Percentiles rank a stretch among this genome's conserved stretches.
Evolutionary conservation across 495 filamentous ascomycete species (phyloP).

Genomic region (Neurospora sp.): DNA sequence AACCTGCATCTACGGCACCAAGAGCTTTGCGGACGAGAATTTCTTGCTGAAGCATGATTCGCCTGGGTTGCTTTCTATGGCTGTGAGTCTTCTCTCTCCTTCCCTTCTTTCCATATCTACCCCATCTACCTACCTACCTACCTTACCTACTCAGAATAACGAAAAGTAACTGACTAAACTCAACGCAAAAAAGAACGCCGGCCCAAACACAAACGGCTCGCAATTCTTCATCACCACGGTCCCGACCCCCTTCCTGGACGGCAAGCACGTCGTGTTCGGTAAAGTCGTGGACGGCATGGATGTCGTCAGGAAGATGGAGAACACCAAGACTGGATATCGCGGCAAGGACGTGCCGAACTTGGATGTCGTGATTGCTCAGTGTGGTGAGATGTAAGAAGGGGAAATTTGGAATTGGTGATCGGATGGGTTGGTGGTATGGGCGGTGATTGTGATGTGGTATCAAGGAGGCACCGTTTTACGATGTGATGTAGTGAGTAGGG

Average conservation of each 20-base stretch:
- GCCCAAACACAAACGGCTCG: slow-evolving; percentile 86
- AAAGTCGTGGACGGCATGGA: slow-evolving; percentile 86
- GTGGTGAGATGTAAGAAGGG: slow-evolving; percentile 68
- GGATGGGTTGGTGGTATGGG: not conserved
- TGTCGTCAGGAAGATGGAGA: slow-evolving; percentile 77
- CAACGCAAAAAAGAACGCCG: slow-evolving; percentile 56
- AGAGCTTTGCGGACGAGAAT: slow-evolving; percentile 85
- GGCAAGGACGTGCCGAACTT: slow-evolving; percentile 71
- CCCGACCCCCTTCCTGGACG: slow-evolving; percentile 78
- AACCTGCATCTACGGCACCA: slow-evolving; percentile 75
- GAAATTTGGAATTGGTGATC: not conserved
- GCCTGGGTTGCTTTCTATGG: slow-evolving; percentile 83
- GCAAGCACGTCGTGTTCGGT: slow-evolving; percentile 93
- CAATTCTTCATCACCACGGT: slow-evolving; percentile 97
- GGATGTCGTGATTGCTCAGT: slow-evolving; percentile 78
- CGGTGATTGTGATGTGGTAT: not conserved
- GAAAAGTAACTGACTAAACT: not conserved
- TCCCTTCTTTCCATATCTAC: not conserved
- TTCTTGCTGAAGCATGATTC: slow-evolving; percentile 70
- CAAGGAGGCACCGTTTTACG: not conserved
- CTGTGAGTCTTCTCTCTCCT: slow-evolving; percentile 47
- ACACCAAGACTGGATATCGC: slow-evolving; percentile 61
- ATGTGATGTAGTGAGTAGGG: not conserved
- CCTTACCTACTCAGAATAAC: not conserved
- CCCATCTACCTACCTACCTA: not conserved